Percentiles rank a stretch among this genome's conserved stretches.
Conservation (phyloP, 2,329 filamentous ascomycete genomes). For the Curvularia spicifera region DNA sequence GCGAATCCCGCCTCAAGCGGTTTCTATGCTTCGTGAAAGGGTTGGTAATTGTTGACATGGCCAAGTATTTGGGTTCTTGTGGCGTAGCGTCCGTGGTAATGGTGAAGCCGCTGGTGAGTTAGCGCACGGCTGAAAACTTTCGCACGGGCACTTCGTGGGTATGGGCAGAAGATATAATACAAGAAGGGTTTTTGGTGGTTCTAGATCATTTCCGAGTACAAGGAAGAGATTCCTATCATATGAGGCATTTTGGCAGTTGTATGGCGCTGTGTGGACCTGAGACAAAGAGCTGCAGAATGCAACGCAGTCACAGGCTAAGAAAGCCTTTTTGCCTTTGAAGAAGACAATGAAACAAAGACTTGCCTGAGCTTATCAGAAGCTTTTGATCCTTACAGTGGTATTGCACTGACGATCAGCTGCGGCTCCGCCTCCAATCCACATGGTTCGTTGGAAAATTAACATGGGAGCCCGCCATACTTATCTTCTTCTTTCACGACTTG, state of each 20-base stretch:
- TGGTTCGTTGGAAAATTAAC: not conserved
- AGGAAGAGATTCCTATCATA: not conserved
- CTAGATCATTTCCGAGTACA: not conserved
- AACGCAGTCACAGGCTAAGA: not conserved
- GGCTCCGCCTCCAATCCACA: not conserved
- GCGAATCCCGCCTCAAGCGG: conserved; percentile 12
- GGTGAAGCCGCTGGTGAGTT: not conserved
- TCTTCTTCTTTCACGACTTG: too few species aligned
- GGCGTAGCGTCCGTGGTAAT: not conserved
- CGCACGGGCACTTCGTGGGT: not conserved
- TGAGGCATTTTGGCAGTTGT: not conserved
- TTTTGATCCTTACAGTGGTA: not conserved
- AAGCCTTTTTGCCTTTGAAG: not conserved
- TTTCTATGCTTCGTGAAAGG: conserved; percentile 15
- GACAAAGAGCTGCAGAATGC: conserved; percentile 7
- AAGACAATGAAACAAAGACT: not conserved
- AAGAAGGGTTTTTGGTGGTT: not conserved
- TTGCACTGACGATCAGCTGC: not conserved
- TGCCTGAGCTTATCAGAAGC: not conserved
- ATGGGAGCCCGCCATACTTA: too few species aligned
- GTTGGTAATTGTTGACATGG: conserved; percentile 12
- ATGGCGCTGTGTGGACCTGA: not conserved
- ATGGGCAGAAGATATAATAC: not conserved
- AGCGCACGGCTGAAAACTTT: not conserved
- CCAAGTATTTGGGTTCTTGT: not conserved